phyloP scores from a whole-genome alignment of 305 asterid genomes.

The Fraxinus xanthoxyloides region DNA sequence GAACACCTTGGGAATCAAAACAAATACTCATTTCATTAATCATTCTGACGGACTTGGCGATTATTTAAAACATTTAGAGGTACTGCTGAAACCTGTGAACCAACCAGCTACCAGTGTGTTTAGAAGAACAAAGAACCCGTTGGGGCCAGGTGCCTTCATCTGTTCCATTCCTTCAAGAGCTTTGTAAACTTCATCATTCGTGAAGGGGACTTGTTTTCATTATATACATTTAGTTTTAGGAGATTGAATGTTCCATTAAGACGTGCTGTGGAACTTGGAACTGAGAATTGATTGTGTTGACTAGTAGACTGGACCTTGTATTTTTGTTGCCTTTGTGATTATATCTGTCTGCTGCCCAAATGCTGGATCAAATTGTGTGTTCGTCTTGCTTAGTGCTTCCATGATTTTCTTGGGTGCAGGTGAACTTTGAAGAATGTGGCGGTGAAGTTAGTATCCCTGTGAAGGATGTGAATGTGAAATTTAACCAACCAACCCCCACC shows the following conservation, averaged over 20 bases:
- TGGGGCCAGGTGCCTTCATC: too few species aligned
- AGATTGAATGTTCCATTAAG: not conserved
- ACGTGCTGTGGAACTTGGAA: not conserved
- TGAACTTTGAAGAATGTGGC: constrained; percentile 14
- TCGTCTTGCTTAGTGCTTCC: not conserved
- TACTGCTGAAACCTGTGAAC: too few species aligned
- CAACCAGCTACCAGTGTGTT: too few species aligned
- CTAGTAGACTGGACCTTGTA: not conserved
- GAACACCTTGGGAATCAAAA: not conserved
- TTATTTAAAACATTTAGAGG: not conserved
- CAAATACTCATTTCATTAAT: not conserved
- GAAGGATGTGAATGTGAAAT: constrained; percentile 1
- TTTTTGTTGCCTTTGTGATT: not conserved
- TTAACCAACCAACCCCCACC: not conserved
- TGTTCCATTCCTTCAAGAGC: too few species aligned
- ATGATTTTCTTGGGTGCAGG: constrained; percentile 20
- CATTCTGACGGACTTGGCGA: not conserved
- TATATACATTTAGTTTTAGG: not conserved
- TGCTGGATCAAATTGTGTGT: not conserved
- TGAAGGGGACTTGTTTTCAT: not conserved
- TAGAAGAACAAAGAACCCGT: too few species aligned
- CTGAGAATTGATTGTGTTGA: not conserved
- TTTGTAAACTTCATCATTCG: too few species aligned
- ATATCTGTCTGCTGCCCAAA: not conserved
- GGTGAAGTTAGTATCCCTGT: not conserved